Base-by-base conservation (phyloP, 192 early-diverging fungal species). In the Coemansia erecta region DNA sequence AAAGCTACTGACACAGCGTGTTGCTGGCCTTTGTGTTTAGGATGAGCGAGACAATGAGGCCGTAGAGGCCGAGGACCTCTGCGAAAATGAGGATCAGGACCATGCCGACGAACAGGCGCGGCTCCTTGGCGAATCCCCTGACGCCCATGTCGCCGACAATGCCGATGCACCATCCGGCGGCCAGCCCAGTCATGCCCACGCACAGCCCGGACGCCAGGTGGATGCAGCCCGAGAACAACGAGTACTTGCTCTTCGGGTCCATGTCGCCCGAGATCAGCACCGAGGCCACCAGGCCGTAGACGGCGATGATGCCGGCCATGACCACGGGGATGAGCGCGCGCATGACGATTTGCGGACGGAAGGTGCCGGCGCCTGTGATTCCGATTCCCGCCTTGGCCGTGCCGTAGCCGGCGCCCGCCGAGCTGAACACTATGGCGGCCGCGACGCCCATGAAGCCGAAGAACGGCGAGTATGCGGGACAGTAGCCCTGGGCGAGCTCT, bases 21-120 rank as follows among this genome's bases (percentile, higher is more conserved):
- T 78, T 78, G 66, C 70, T 78, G 24, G 92, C 83, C 80, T 92
- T 94, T 53, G 97, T 97, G 83, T 99, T 99, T 54, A 99, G 79
- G 66, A 99, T 99, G 56, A 99, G 85, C 28, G 91, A 92, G 21
- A 99, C 95, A 71, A 97, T 97, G 35, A 98, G 84, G 22, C 95
- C 95, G 73, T 97, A 97, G 48, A 97, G 85, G 69, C 93, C 94
- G 70, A 99, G 83, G 8, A 99, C 97, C 85, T 99, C 97, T 59
- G 95, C 94, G 78, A 99, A 99, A 88, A 99, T 99, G 50, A 99
- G 89, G 57, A 99, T 96, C 70, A 99, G 82, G 61, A 90, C 89
- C 92, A 92, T 94, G 46, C 87, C 87, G 21, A 95, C 94, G 82
- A 94, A 95, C 52, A 97, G 83, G 63, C 84, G 82, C 23, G 91